A percentile compares a stretch with the other conserved stretches of the same genome.
Evolutionary conservation across 371 early-diverging fungal genomes (phyloP).

Genomic region (Entomophthora muscae): DNA sequence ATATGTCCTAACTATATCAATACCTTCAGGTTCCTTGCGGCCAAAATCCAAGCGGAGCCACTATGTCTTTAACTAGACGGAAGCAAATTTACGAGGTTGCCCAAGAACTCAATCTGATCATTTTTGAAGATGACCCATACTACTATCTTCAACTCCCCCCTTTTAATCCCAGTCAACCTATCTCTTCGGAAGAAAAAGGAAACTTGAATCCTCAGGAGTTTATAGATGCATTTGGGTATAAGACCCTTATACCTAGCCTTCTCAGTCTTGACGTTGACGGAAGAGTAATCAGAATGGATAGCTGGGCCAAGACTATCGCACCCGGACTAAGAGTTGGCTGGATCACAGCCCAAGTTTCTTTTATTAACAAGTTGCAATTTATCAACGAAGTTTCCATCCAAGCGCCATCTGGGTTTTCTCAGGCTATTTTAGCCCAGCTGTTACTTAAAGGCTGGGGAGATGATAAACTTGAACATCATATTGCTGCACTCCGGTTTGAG

Average conservation of each 20-base stretch:
- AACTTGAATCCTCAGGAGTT: slow-evolving; percentile 9
- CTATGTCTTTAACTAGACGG: slow-evolving; percentile 37
- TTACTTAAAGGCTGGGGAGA: slow-evolving; percentile 38
- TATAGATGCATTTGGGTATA: slow-evolving; percentile 4
- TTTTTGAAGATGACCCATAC: slow-evolving; percentile 68
- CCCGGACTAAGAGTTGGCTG: slow-evolving; percentile 66
- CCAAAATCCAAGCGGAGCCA: slow-evolving; percentile 53
- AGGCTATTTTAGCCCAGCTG: slow-evolving; percentile 34
- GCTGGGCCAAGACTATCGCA: slow-evolving; percentile 59
- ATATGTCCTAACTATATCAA: not conserved
- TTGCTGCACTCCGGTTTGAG: slow-evolving; percentile 27
- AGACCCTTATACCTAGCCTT: slow-evolving; percentile 2
- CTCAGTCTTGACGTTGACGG: slow-evolving; percentile 58
- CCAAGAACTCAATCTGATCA: slow-evolving; percentile 32
- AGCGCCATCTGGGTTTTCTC: slow-evolving; percentile 56
- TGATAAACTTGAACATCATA: slow-evolving; percentile 45
- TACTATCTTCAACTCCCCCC: slow-evolving; percentile 35
- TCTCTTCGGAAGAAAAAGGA: not conserved
- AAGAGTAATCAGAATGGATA: slow-evolving; percentile 68
- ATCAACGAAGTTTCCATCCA: slow-evolving; percentile 51
- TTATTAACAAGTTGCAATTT: slow-evolving; percentile 49
- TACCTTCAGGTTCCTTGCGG: slow-evolving; percentile 34
- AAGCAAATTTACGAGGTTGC: slow-evolving; percentile 36
- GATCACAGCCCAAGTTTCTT: slow-evolving; percentile 44
- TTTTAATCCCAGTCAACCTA: not conserved